A percentile compares a stretch with the other conserved stretches of the same genome.
phyloP scores from a whole-genome alignment of 306 rosid species.

The Geum urbanum region DNA sequence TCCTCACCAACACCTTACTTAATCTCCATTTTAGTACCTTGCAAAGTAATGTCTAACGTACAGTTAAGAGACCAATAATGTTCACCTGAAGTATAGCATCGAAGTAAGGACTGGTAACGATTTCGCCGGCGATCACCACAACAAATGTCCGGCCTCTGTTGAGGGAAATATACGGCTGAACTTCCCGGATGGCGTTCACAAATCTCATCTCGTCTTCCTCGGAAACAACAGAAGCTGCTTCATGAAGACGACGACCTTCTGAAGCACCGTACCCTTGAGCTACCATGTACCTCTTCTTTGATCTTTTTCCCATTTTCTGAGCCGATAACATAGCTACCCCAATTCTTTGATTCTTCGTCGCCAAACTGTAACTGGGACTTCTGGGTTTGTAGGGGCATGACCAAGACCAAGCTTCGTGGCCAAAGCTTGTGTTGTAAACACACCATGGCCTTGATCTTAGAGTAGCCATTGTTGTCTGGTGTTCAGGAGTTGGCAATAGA shows the following conservation, averaged over 20 bases:
- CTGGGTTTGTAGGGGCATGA: conserved; percentile 17
- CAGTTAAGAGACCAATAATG: neutral
- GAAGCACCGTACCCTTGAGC: neutral
- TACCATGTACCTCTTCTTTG: conserved; percentile 25
- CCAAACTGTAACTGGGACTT: conserved; percentile 4
- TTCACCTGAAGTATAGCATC: conserved; percentile 54
- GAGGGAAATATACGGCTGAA: conserved; percentile 58
- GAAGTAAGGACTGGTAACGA: conserved; percentile 41
- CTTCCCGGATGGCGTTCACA: conserved; percentile 53
- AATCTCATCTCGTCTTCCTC: conserved; percentile 43
- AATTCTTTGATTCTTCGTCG: neutral
- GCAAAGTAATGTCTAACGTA: neutral
- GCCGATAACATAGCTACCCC: neutral
- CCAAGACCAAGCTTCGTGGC: conserved; percentile 12
- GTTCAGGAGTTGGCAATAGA: neutral
- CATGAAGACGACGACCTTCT: neutral
- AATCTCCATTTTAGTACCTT: neutral
- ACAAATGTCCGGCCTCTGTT: conserved; percentile 48
- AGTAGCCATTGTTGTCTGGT: conserved; percentile 27
- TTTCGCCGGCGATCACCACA: conserved; percentile 47
- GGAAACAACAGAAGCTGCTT: conserved; percentile 9
- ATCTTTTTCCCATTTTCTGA: conserved; percentile 17
- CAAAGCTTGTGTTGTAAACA: conserved; percentile 8
- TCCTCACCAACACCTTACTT: neutral
- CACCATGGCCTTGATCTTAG: conserved; percentile 29